Evolutionary conservation across 148 eudicot genomes (phyloP), one percentile per base, ranked within the genome.

Genomic region (Nepenthes mirabilis): DNA sequence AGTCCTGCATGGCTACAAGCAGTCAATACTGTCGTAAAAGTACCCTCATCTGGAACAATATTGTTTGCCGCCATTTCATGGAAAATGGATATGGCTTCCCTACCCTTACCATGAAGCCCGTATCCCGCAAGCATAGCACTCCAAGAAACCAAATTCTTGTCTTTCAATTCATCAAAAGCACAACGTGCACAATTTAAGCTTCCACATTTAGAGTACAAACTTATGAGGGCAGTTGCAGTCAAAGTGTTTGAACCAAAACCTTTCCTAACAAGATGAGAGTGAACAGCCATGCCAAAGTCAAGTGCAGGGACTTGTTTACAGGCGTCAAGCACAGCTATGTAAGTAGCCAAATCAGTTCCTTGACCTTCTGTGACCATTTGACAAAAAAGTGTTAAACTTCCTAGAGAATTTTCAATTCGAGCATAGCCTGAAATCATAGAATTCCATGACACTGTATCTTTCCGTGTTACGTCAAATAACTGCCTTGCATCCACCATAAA

Each of bases 1-100:
- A 79, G 66, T 32, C 79, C 82, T 9, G 74, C 66, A 52, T 71
- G 82, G 52, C 74, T 75, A 64, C 83, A 79, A 7, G 80, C 75
- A 56, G 79, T 65, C 57, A 78, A 65, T 67, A 74, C 62, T 47
- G 71, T 52, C n/a, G 71, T 61, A 53, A 75, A 72, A 69, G 63
- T 64, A 52, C 69, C 74, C 53, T 63, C 72, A 23, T 69, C 79
- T 2, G 68, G 76, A 64, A 63, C 23, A 47, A 78, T 55, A 33
- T 40, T 52, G 9, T 40, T 54, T 35, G 2, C 57, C 47, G n/a
- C 52, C 73, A 78, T 71, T 65, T 75, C 48, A 32, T 59, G 40
- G 37, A 71, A 63, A 56, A 14, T 34, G 1, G 67, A 71, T 34
- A 74, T 33, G 40, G 79, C 76, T 56, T 71, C 76, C 58, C 33